Evolutionary conservation across 257 asterid genomes (phyloP).

Genomic region (Scutellaria galericulata): DNA sequence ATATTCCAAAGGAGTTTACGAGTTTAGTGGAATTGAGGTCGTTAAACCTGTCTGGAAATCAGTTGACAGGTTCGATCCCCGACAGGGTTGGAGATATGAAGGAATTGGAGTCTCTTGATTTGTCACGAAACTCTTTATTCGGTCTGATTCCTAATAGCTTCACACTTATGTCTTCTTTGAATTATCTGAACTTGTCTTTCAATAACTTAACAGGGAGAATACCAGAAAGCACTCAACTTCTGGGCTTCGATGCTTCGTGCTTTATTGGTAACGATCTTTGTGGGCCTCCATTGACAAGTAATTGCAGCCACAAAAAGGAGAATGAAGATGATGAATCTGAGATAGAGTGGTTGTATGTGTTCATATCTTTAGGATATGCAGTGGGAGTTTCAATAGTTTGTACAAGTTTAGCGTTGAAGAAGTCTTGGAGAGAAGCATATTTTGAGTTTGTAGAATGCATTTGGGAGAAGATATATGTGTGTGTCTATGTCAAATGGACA

Average conservation of each 20-base stretch:
- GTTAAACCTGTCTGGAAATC: no score
- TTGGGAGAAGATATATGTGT: not conserved
- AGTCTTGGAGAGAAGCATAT: conserved; percentile 27
- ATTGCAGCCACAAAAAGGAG: not conserved
- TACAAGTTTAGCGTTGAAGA: not conserved
- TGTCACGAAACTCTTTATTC: no score
- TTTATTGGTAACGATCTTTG: conserved; percentile 34
- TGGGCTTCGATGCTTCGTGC: not conserved
- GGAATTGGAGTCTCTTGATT: no score
- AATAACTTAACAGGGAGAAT: conserved; percentile 4
- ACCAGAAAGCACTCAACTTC: conserved; percentile 14
- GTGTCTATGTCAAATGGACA: not conserved
- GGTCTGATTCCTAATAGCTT: conserved; percentile 19
- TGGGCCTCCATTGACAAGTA: conserved; percentile 31
- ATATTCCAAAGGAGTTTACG: no score
- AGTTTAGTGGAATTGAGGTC: no score
- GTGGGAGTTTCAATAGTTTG: conserved; percentile 29
- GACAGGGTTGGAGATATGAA: no score
- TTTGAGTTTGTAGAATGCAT: conserved; percentile 3
- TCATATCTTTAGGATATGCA: not conserved
- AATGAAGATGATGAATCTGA: not conserved
- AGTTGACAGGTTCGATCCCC: no score
- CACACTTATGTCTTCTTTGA: not conserved
- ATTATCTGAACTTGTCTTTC: conserved; percentile 25
- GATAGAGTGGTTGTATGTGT: conserved; percentile 21